These are phyloP conservation scores for Allium sativum DNA, from an alignment of 106 monocot species.

Conservation along the genomic window DNA sequence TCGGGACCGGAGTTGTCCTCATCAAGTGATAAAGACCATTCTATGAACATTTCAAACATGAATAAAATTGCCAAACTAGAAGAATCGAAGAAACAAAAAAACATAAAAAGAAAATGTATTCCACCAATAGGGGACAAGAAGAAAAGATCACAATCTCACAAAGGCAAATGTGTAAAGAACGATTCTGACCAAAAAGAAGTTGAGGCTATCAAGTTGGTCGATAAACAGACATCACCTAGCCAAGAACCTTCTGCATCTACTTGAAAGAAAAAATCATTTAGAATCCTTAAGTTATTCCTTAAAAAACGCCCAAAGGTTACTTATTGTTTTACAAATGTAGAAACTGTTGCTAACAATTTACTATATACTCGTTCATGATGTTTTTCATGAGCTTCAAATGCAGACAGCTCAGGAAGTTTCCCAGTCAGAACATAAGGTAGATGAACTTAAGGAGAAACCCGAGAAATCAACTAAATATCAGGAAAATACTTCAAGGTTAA, in stretches of 20 bases:
- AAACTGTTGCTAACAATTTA: too few species aligned
- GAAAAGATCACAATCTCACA: conserved; percentile 28
- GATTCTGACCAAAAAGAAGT: conserved; percentile 9
- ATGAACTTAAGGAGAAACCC: conserved; percentile 24
- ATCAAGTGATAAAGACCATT: conserved; percentile 12
- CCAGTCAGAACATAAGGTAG: conserved; percentile 7
- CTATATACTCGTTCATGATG: too few species aligned
- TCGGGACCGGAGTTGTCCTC: conserved; percentile 30
- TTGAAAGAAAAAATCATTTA: conserved; percentile 20
- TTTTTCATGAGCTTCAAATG: background rate
- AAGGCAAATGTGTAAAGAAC: conserved; percentile 22
- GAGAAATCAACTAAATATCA: conserved; percentile 11
- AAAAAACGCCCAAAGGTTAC: conserved; percentile 39
- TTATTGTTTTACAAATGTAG: background rate
- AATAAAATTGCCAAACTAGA: conserved; percentile 24
- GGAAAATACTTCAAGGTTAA: conserved; percentile 15
- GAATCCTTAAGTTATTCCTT: conserved; percentile 15
- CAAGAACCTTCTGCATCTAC: conserved; percentile 16
- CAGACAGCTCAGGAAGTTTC: conserved; percentile 21
- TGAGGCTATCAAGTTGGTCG: conserved; percentile 19
- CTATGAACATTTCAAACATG: conserved; percentile 17
- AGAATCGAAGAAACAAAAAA: conserved; percentile 12
- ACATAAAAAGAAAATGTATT: conserved; percentile 17
- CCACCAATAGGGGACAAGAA: conserved; percentile 19
- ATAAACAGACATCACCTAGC: conserved; percentile 22